These are phyloP conservation scores for Diaporthe velutina DNA, from an alignment of 2,329 filamentous ascomycete genomes.

Conservation along the genomic window DNA sequence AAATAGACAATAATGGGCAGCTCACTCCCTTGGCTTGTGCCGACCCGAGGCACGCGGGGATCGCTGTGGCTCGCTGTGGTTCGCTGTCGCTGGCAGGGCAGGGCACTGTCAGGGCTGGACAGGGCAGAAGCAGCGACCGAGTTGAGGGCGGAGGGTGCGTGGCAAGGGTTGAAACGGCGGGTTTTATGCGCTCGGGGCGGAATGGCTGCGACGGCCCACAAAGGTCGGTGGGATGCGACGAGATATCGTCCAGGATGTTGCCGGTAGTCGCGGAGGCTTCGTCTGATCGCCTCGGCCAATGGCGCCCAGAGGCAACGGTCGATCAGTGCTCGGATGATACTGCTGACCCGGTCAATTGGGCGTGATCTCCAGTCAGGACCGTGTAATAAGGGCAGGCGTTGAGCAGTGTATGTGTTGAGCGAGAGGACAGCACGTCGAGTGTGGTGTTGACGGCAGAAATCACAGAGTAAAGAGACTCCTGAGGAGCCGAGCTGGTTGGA, in stretches of 20 bases:
- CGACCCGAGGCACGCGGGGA: slow-evolving; percentile 27
- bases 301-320: slow-evolving; percentile 19
- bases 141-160: slow-evolving; percentile 3
- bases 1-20: slow-evolving; percentile 12
- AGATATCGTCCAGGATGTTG: slow-evolving; percentile 25
- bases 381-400: not conserved
- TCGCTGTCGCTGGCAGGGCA: slow-evolving; percentile 2
- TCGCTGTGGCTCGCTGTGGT: slow-evolving; percentile 8
- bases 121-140: slow-evolving; percentile 10
- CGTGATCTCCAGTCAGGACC: slow-evolving; percentile 27
- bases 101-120: slow-evolving; percentile 13
- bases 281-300: slow-evolving; percentile 31
- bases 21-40: slow-evolving; percentile 22
- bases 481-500: not conserved
- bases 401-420: not conserved
- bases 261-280: slow-evolving; percentile 21
- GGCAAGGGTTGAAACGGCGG: slow-evolving; percentile 31
- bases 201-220: slow-evolving; percentile 30
- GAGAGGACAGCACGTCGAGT: slow-evolving; percentile 6
- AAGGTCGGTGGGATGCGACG: slow-evolving; percentile 24
- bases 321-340: slow-evolving; percentile 23
- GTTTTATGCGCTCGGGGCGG: slow-evolving; percentile 31
- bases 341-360: slow-evolving; percentile 11
- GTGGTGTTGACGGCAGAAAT: slow-evolving; percentile 20
- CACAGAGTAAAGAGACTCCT: not conserved